These are phyloP conservation scores for Myriosclerotinia duriaeana DNA, from an alignment of 2,329 filamentous ascomycete genomes.

Conservation along the genomic window DNA sequence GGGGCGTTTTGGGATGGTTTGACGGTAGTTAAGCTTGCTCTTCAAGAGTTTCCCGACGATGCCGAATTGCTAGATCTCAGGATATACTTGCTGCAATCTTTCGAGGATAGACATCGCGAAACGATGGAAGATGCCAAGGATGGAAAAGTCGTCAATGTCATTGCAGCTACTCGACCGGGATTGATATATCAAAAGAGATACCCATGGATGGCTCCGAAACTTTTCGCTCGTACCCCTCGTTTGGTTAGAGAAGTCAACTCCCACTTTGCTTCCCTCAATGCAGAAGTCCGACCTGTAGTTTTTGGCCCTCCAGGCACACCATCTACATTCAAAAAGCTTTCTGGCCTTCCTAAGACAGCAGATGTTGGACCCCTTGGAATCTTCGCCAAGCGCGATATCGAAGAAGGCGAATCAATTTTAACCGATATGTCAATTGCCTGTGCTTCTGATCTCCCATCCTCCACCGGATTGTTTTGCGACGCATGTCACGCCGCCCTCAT, in stretches of 20 bases:
- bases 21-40: conserved; percentile 21
- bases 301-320: conserved; percentile 24
- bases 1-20: conserved; percentile 35
- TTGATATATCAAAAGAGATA: conserved; percentile 35
- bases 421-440: conserved; percentile 30
- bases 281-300: conserved; percentile 28
- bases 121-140: not conserved
- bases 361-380: conserved; percentile 37
- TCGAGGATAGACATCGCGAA: conserved; percentile 19
- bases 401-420: conserved; percentile 32
- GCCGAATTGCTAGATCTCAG: conserved; percentile 23
- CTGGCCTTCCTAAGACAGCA: not conserved
- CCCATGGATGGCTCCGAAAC: conserved; percentile 34
- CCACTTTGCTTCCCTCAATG: conserved; percentile 6
- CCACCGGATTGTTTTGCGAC: conserved; percentile 32
- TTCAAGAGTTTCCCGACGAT: conserved; percentile 28
- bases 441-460: conserved; percentile 27
- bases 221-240: conserved; percentile 29
- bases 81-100: conserved; percentile 20
- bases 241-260: conserved; percentile 32
- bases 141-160: conserved; percentile 6
- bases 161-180: conserved; percentile 22
- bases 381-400: conserved; percentile 35
- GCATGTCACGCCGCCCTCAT: conserved; percentile 33
- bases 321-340: not conserved